Evolutionary conservation across 192 early-diverging fungal species (phyloP), one percentile per base, ranked within the genome.

Genomic region (Coemansia furcata): DNA sequence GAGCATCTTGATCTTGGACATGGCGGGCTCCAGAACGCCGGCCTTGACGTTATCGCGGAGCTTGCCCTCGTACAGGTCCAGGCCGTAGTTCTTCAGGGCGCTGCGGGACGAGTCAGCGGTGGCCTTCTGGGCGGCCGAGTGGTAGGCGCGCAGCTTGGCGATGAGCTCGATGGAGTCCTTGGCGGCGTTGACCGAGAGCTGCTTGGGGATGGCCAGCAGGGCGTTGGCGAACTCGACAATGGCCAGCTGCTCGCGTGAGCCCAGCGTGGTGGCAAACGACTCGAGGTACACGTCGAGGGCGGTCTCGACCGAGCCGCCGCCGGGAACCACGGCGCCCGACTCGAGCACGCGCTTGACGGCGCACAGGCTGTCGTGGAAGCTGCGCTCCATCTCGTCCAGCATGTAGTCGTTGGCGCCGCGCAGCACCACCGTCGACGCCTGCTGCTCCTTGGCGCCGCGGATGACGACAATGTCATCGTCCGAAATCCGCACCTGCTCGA

Each of bases 351-450:
- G 86, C 89, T 98, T 98, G 55, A 99, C 95, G 15, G 95, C 94
- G 71, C 93, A 95, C 67, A 99, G 69, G 43, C 89, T 86, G 84
- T 99, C 98, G 72, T 99, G 98, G 64, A 99, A 72, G 26, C 95
- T 92, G 57, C 98, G 87, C 80, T 99, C 98, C 96, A 99, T 98
- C 84, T 99, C 98, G 64, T 99, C 98, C 55, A 99, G 85, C 96
- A 98, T 97, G 71, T 91, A 99, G 74, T 99, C 98, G 78, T 98
- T 99, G 52, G 98, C 96, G 33, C 98, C 98, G 69, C 98, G 95
- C 73, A 99, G 86, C 68, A 99, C 95, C 38, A 99, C 89, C 17
- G 95, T 97, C 21, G 95, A 88, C 1, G 95, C 90, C 14, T 86
- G 89, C 79, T 95, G 92, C 35, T 86, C 85, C 50, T 57, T 61